Conservation (phyloP, 2,329 filamentous ascomycete genomes). For the Ceratocystis albifundus region DNA sequence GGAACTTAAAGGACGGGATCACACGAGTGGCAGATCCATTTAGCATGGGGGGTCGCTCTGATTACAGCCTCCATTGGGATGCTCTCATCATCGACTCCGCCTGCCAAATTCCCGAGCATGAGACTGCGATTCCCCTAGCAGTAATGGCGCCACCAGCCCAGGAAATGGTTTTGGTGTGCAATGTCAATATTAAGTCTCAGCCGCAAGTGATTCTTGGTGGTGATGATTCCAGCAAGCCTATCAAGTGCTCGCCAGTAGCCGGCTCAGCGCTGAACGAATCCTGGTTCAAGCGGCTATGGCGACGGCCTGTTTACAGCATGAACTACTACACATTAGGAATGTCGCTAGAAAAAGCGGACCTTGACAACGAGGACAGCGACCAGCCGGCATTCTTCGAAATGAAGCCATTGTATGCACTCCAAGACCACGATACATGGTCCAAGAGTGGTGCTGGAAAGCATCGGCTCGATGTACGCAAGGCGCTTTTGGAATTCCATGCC, state of each 20-base stretch:
- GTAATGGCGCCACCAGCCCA: neutral
- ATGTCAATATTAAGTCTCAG: neutral
- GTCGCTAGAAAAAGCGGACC: neutral
- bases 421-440: neutral
- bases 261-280: neutral
- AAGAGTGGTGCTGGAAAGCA: neutral
- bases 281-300: neutral
- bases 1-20: neutral
- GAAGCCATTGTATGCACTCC: neutral
- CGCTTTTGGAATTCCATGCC: neutral
- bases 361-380: neutral
- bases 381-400: neutral
- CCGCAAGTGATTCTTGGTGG: conserved; percentile 8
- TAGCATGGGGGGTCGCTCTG: neutral
- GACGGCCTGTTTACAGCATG: neutral
- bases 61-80: conserved; percentile 5
- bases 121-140: conserved; percentile 1
- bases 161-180: neutral
- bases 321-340: neutral
- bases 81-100: conserved; percentile 1
- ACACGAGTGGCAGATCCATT: neutral
- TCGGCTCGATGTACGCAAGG: neutral
- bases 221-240: neutral
- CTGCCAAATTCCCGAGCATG: conserved; percentile 5
- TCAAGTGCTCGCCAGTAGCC: neutral